Evolutionary conservation across 345 rosid species (phyloP).

Genomic region (Excoecaria cochinchinensis): DNA sequence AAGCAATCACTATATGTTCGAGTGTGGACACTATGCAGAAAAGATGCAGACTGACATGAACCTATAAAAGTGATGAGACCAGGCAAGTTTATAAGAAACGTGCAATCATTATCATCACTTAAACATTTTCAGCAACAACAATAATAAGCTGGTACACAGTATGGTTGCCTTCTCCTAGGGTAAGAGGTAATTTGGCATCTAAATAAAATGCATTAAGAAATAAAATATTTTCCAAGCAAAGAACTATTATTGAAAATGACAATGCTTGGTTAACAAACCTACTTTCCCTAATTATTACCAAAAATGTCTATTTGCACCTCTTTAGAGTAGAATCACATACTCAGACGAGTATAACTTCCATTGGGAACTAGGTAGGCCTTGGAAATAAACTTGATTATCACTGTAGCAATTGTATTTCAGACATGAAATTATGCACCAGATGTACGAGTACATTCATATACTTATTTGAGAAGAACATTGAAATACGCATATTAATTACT

Average conservation of each 20-base stretch:
- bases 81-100: neutral
- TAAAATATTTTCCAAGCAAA: slow-evolving; percentile 11
- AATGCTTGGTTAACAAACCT: neutral
- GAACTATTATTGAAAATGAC: neutral
- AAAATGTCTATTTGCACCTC: neutral
- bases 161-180: neutral
- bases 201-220: neutral
- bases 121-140: too few species aligned
- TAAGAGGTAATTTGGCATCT: slow-evolving; percentile 13
- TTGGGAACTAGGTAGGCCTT: neutral
- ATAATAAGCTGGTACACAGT: slow-evolving; percentile 8
- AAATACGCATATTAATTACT: neutral
- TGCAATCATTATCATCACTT: neutral
- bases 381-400: neutral
- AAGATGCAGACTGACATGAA: slow-evolving; percentile 24
- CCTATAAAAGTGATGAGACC: slow-evolving; percentile 30
- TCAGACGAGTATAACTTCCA: neutral
- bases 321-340: neutral
- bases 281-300: neutral
- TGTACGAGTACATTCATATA: neutral
- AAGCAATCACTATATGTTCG: slow-evolving; percentile 82
- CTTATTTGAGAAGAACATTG: neutral
- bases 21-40: slow-evolving; percentile 28
- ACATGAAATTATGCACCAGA: neutral
- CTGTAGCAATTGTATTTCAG: neutral